Conservation (phyloP, 2,329 filamentous ascomycete species). For the Paracoccidioides lutzii region DNA sequence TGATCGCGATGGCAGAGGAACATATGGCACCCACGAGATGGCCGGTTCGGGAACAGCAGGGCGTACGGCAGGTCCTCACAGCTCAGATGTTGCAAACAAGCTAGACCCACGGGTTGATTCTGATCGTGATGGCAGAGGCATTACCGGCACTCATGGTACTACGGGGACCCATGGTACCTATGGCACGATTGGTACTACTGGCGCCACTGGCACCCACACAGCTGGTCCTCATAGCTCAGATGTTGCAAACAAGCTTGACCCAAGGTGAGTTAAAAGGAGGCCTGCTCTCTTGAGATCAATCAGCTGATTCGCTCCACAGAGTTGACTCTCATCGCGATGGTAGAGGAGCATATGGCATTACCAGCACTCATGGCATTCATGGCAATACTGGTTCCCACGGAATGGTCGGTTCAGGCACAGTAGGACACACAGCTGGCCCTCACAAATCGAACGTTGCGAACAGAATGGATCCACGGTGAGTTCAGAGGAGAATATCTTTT, state of each 20-base stretch:
- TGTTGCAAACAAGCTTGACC: constrained; percentile 28
- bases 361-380: neutral
- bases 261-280: constrained; percentile 6
- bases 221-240: constrained; percentile 27
- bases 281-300: too few species aligned
- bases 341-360: too few species aligned
- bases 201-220: constrained; percentile 6
- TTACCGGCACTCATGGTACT: neutral
- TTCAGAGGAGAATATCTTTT: too few species aligned
- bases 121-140: constrained; percentile 5
- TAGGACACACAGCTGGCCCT: constrained; percentile 25
- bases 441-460: constrained; percentile 29
- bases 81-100: constrained; percentile 12
- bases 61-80: neutral
- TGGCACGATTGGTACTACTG: neutral
- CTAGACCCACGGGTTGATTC: constrained; percentile 9
- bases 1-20: neutral
- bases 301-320: too few species aligned
- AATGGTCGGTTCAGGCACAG: constrained; percentile 11
- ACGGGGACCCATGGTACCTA: constrained; percentile 6
- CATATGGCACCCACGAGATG: neutral
- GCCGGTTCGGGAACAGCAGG: neutral
- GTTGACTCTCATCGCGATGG: too few species aligned
- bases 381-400: neutral
- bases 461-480: too few species aligned